Evolutionary conservation across 768 basidiomycete species (phyloP), one percentile per base, ranked within the genome.

Genomic region (Naematelia aurantialba): DNA sequence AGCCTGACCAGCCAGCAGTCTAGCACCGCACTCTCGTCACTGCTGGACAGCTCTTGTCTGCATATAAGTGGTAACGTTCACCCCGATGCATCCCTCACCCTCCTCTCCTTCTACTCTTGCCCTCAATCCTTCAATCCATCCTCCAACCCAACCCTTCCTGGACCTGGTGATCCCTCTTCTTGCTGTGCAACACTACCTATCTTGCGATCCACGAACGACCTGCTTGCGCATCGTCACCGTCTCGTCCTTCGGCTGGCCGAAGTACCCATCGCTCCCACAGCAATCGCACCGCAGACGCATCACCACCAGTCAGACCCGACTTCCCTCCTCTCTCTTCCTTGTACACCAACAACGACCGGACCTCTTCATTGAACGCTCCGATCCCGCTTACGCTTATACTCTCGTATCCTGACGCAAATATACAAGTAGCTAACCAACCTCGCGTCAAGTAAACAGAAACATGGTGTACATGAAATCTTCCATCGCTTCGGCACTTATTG

Each of bases 381-480:
- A 39, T 39, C 34, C 8, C n/a, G n/a, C n/a, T 39, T 39, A 14
- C 52, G 52, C 34, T 29, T 39, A 13, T n/a, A 44, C 44, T 12
- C 39, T 12, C 12, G 39, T 44, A 44, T 12, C 39, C 8, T 19
- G 19, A 47, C 17, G 21, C 46, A 19, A 25, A 25, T 19, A 52
- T 34, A 30, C 21, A 4, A n/a, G 19, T n/a, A 27, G 14, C n/a
- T 34, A 55, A 45, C 14, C 25, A 55, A 25, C 10, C 27, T 26
- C 27, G 2, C 21, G 19, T 27, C 62, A 53, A 48, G 14, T n/a
- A n/a, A n/a, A n/a, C n/a, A n/a, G n/a, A n/a, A n/a, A n/a, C n/a
- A 63, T 63, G 62, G 62, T 63, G 31, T 30, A 46, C n/a, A 19
- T 63, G 46, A 58, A 58, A 19, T 42, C 55, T 52, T 56, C 62